Conservation (phyloP, 2,329 filamentous ascomycete species). For the Sclerotinia minor region DNA sequence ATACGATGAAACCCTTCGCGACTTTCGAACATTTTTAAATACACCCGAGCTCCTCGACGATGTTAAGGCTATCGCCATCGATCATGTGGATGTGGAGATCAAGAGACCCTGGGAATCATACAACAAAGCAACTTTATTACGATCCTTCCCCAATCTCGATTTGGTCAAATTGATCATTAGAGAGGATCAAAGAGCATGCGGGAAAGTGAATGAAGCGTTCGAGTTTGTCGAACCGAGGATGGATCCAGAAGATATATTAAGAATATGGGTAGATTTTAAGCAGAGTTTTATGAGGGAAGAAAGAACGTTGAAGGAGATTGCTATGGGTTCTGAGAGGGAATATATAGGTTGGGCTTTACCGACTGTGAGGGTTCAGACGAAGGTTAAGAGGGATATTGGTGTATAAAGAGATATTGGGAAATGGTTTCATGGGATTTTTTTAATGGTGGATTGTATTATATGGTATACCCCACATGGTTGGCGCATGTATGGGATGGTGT, state of each 20-base stretch:
- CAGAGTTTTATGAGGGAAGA: conserved; percentile 37
- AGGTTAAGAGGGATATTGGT: conserved; percentile 19
- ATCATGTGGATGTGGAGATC: conserved; percentile 48
- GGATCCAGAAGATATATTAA: conserved; percentile 31
- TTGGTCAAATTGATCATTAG: conserved; percentile 35
- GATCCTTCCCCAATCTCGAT: conserved; percentile 44
- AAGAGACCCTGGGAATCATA: conserved; percentile 53
- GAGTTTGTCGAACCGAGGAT: conserved; percentile 31
- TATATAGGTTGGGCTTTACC: conserved; percentile 35
- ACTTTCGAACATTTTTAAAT: conserved; percentile 45
- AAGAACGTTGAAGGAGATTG: conserved; percentile 34
- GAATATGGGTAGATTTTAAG: conserved; percentile 38
- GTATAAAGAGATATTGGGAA: not conserved
- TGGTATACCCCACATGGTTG: conserved; percentile 7
- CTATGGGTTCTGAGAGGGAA: conserved; percentile 29
- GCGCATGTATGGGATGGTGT: not conserved
- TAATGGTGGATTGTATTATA: not conserved
- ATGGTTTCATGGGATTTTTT: not conserved
- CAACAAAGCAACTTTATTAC: conserved; percentile 50
- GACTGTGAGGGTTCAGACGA: conserved; percentile 33
- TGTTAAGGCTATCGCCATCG: conserved; percentile 47
- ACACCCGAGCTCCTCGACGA: conserved; percentile 40
- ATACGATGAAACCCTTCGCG: conserved; percentile 43
- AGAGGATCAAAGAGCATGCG: conserved; percentile 11
- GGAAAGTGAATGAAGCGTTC: conserved; percentile 26